phyloP scores from a whole-genome alignment of 176 grass and related monocot species.

The Cenchrus fungigraminus region DNA sequence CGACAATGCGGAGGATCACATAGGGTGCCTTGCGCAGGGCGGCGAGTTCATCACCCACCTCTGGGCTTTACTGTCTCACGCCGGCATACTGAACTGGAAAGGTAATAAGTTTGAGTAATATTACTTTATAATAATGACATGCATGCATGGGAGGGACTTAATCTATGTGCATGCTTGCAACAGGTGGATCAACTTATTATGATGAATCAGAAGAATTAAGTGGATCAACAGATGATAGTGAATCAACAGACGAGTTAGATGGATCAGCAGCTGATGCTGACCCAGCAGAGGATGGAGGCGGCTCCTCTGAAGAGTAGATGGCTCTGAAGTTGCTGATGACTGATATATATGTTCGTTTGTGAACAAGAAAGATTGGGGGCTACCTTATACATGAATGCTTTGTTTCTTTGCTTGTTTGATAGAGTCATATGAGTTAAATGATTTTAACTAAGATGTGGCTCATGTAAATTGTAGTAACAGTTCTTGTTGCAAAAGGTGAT shows the following conservation, averaged over 20 bases:
- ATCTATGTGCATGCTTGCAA: constrained; percentile 1
- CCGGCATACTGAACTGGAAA: too few relatives aligned
- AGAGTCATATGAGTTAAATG: too few relatives aligned
- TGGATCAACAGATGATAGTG: background rate
- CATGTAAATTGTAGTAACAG: background rate
- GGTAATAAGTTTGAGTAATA: too few relatives aligned
- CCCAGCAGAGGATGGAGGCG: background rate
- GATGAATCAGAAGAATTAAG: background rate
- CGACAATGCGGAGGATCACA: too few relatives aligned
- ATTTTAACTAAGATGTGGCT: background rate
- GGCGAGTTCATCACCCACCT: too few relatives aligned
- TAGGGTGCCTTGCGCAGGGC: too few relatives aligned
- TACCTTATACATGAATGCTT: too few relatives aligned
- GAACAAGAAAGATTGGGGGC: background rate
- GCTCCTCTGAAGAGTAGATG: background rate
- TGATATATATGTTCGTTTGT: too few relatives aligned
- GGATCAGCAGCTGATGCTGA: background rate
- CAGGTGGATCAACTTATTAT: constrained; percentile 9
- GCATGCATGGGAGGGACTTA: background rate
- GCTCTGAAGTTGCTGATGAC: background rate
- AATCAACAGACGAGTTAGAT: background rate
- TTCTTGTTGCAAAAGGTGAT: background rate
- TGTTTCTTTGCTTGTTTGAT: too few relatives aligned
- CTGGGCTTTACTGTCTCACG: background rate
- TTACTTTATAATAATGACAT: too few relatives aligned